Evolutionary conservation across 2,329 filamentous ascomycete species (phyloP), one percentile per base, ranked within the genome.

Genomic region (Purpureocillium lavendulum): DNA sequence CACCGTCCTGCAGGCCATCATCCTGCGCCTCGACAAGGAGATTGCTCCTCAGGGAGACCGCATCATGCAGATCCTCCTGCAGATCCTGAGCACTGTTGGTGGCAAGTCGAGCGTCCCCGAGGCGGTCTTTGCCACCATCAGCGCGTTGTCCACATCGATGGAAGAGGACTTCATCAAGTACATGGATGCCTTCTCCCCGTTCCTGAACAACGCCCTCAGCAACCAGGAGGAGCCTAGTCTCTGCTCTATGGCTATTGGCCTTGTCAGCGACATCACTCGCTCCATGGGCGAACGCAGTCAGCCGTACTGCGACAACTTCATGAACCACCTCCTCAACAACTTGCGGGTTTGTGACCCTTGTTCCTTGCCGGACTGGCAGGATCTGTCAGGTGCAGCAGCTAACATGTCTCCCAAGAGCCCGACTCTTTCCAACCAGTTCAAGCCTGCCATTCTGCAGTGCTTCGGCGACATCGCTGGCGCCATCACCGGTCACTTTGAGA

Each of bases 391-490:
- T 17, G 7, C 16, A 21, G 8, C 30, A 11, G 32, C 42, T 47
- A 33, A 45, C 40, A 4, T 4, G 28, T 4, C 41, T 30, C 41
- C 42, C 41, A 59, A 87, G 79, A 94, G 87, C 64, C 80, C 84
- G 11, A 77, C 82, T n/a, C 74, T 94, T 39, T 84, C 85, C 50
- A 95, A 97, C 64, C 87, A 95, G 65, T 94, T 97, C 68, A 97
- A 97, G 76, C 92, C 92, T 33, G 88, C 92, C 21, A 98, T 98
- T 49, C 76, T 98, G 40, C 90, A 97, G 64, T 96, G 88, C 60
- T 98, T 98, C 57, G 92, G 92, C 43, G 92, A 98, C 56, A 95
- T 98, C 65, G 92, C 92, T 30, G 86, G 89, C 53, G 89, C 92
- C 37, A 98, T 98, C 52, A 80, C 84, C 46, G 86, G 84, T 21